A percentile compares a stretch with the other conserved stretches of the same genome.
phyloP scores from a whole-genome alignment of 2,329 filamentous ascomycete species.

The Shiraia bambusicola region DNA sequence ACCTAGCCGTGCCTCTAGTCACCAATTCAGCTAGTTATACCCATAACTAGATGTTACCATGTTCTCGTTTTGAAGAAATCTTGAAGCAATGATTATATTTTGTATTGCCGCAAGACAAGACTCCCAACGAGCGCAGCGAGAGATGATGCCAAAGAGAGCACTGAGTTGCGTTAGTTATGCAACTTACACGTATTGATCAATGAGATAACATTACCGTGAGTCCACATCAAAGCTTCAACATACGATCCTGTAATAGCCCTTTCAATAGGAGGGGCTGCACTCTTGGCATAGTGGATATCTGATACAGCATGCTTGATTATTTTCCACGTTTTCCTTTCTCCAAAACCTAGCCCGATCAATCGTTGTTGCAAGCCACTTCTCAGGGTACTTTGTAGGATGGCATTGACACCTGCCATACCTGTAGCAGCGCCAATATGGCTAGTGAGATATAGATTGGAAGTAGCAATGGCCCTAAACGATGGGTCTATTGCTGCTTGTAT shows the following conservation, averaged over 20 bases:
- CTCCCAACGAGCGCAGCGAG: conserved; percentile 19
- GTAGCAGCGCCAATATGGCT: conserved; percentile 16
- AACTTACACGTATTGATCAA: background rate
- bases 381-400: conserved; percentile 25
- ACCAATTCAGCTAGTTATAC: too few species aligned
- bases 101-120: conserved; percentile 22
- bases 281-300: conserved; percentile 23
- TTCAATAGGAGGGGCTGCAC: conserved; percentile 14
- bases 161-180: conserved; percentile 7
- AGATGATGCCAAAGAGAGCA: conserved; percentile 20
- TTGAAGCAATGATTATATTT: conserved; percentile 9
- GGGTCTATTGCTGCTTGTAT: conserved; percentile 27
- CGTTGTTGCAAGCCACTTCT: conserved; percentile 15
- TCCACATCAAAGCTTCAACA: conserved; percentile 26
- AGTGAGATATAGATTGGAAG: conserved; percentile 24
- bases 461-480: conserved; percentile 21
- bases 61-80: too few species aligned
- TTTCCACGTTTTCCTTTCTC: conserved; percentile 4
- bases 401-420: conserved; percentile 27
- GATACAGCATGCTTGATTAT: conserved; percentile 24
- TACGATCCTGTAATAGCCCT: conserved; percentile 19
- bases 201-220: conserved; percentile 17
- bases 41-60: too few species aligned
- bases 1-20: too few species aligned
- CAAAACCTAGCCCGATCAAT: conserved; percentile 13